Evolutionary conservation across 352 stramenopile genomes (phyloP), one percentile per base, ranked within the genome.

Genomic region (Globisporangium spinosum): DNA sequence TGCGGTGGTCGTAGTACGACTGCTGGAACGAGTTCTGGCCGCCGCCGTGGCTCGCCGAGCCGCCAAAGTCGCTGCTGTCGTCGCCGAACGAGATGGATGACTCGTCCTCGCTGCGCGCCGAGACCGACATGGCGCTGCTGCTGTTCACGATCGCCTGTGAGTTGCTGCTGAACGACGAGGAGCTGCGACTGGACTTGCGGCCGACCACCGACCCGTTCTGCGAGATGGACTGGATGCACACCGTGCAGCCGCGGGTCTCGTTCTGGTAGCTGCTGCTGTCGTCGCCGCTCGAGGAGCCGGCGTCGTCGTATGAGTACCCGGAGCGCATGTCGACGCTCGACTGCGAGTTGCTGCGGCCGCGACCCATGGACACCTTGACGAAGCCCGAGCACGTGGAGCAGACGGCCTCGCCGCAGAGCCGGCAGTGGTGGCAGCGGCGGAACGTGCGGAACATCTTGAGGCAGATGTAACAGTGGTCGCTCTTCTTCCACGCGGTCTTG

Each of bases 381-480:
- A 85, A 83, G 53, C 70, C 82, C 15, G 83, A 91, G 68, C 84
- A 92, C n/a, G 77, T 78, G 40, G 72, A 76, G 56, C 82, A 92
- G 15, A 92, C 78, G 4, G 78, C 76, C 62, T 89, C 80, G 17
- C 82, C 84, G 60, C 84, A 92, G 54, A 92, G 80, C 0, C 84
- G 84, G 57, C 84, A 92, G 72, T 90, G 82, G 65, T 92, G 79
- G 55, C 79, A 82, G 57, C 73, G 73, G 0, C 82, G 78, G 69
- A 94, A 91, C 12, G 82, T 78, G 53, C 80, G 78, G 63, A 91
- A 91, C 29, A 69, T 75, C 72, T 88, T 88, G 58, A 87, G 66
- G 49, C 83, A 92, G 35, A 89, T 49, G 49, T 69, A 77, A 65
- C 83, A 92, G 68, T 79, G 70, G 66, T 88, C 76, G 67, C 80